Evolutionary conservation across 331 rosid genomes (phyloP).

Genomic region (Phaseolus coccineus): DNA sequence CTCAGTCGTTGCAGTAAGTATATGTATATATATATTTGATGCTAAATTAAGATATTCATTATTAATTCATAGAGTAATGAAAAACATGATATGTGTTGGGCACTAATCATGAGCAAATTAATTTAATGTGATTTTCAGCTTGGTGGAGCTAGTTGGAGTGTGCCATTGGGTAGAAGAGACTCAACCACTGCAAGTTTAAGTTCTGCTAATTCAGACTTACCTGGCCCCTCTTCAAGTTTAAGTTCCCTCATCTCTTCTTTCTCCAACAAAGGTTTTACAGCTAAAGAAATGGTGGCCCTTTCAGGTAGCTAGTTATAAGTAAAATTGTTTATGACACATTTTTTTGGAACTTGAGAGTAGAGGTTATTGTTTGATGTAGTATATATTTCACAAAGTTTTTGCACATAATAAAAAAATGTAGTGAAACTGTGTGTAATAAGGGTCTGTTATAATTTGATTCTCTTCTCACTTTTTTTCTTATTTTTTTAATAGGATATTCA

Average conservation of each 20-base stretch:
- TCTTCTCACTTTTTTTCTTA: too few species aligned
- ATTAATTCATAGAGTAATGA: not conserved
- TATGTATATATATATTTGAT: not conserved
- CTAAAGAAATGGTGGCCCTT: constrained; percentile 68
- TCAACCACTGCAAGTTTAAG: constrained; percentile 73
- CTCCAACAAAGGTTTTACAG: constrained; percentile 69
- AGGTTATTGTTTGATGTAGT: not conserved
- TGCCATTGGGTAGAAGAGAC: constrained; percentile 78
- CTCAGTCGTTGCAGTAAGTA: constrained; percentile 69
- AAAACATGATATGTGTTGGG: not conserved
- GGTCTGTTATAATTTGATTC: too few species aligned
- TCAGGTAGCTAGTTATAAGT: constrained; percentile 52
- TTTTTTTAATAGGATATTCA: not conserved
- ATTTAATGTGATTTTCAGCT: constrained; percentile 47
- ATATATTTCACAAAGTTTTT: too few species aligned
- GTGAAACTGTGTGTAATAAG: too few species aligned
- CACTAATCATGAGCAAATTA: not conserved
- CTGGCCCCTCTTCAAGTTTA: constrained; percentile 56
- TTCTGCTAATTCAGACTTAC: constrained; percentile 64
- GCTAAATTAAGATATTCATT: not conserved
- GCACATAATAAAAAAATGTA: too few species aligned
- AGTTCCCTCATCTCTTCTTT: constrained; percentile 56
- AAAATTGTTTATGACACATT: not conserved
- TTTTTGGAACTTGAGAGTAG: not conserved
- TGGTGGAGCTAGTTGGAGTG: constrained; percentile 66